Evolutionary conservation across 441 rosid species (phyloP).

Genomic region (Omphalea diandra): DNA sequence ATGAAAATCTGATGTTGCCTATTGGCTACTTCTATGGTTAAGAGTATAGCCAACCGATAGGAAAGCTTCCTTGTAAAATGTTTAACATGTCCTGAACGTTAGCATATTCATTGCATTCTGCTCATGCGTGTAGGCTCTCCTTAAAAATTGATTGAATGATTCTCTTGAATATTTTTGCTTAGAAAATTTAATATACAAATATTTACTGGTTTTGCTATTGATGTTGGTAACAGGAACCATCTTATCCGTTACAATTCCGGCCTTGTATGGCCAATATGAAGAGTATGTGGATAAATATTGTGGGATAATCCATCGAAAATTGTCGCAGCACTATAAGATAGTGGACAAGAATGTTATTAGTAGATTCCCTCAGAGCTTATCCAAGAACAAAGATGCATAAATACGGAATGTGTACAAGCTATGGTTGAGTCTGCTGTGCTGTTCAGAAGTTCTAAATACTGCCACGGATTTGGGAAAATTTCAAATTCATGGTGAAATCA

Average conservation of each 20-base stretch:
- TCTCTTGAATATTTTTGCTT: not conserved
- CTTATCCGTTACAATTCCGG: conserved; percentile 71
- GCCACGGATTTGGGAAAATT: not conserved
- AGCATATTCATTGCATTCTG: not conserved
- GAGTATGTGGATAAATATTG: conserved; percentile 70
- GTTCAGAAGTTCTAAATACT: conserved; percentile 9
- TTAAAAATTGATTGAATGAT: not conserved
- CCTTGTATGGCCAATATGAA: conserved; percentile 62
- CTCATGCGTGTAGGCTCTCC: not conserved
- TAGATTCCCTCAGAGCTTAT: conserved; percentile 61
- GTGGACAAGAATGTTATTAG: conserved; percentile 73
- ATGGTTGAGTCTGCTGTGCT: not conserved
- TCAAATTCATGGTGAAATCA: not conserved
- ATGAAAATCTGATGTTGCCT: too few relatives aligned
- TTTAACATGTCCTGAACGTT: not conserved
- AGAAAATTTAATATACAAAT: not conserved
- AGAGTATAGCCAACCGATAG: not conserved
- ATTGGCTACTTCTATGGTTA: not conserved
- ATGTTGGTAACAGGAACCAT: conserved; percentile 61
- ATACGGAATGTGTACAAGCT: not conserved
- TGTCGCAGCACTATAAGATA: conserved; percentile 74
- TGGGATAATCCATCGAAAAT: conserved; percentile 58
- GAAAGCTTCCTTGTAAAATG: conserved; percentile 5
- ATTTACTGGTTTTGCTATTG: conserved; percentile 17
- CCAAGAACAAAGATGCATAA: conserved; percentile 65